Base-by-base conservation (phyloP, 768 basidiomycete species). In the Hysterangium stoloniferum region DNA sequence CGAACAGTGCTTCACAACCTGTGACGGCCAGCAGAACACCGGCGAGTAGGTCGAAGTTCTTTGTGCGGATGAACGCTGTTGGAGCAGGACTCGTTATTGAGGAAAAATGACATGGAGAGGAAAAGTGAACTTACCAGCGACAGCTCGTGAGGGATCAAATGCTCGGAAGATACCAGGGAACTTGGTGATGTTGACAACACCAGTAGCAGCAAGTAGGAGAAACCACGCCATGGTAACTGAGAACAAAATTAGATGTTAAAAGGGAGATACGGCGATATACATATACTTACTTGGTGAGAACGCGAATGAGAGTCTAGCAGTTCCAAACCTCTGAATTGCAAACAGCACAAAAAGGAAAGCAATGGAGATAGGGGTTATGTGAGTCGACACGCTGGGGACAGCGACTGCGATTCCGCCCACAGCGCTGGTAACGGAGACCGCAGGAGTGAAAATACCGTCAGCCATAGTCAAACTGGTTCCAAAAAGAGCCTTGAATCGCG, bases 341-440 rank as follows among this genome's bases (percentile, higher is more conserved):
- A 84, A 86, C 4, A 86, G 66, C 1, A 66, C 67, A 17, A 80
- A 53, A 6, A 85, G 67, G 57, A 86, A 72, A 0, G 64, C 75
- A 44, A 81, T 75, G 7, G 81, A 80, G 11, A 86, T 79, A 11
- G 73, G 68, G 15, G 71, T 68, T 35, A 84, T 70, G 34, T 77
- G 65, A 9, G 63, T 54, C 1, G 57, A 46, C 7, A 83, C 73
- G 2, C 66, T 66, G 0, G 76, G 69, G 37, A 76, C 75, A 7
- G 79, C 80, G 12, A 84, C 75, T 0, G 72, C 79, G 52, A 86
- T 80, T n/a, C 84, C 83, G 13, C 68, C 76, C 2, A 85, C 80
- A 4, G 82, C 82, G 33, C 77, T 79, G 0, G 79, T 80, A 6
- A 85, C 78, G 0, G 80, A 81, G 5, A 85, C 82, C 4, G 83